These are phyloP conservation scores for Wickerhamiella bombiphila DNA, from an alignment of 805 yeast genomes.

Conservation along the genomic window DNA sequence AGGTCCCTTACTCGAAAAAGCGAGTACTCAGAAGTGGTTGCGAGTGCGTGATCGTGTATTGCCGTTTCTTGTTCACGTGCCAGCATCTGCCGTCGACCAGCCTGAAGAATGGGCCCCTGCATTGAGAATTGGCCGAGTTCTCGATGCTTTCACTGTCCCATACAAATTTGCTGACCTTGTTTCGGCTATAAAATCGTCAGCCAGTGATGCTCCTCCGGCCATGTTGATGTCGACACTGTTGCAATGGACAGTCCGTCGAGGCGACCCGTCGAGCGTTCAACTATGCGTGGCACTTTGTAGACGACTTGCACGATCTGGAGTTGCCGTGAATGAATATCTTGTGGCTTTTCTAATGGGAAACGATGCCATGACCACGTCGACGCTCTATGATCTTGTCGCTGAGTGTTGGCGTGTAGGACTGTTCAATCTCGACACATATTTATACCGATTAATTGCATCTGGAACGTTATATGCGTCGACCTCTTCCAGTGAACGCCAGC, in stretches of 20 bases:
- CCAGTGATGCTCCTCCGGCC: slow-evolving; percentile 2
- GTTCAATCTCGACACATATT: slow-evolving; percentile 48
- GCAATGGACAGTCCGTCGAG: slow-evolving; percentile 10
- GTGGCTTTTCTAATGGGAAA: slow-evolving; percentile 15
- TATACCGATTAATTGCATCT: slow-evolving; percentile 69
- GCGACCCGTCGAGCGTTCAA: slow-evolving; percentile 6
- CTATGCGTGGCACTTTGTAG: slow-evolving; percentile 12
- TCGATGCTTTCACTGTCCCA: slow-evolving; percentile 22
- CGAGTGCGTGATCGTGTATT: slow-evolving; percentile 11
- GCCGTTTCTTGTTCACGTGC: slow-evolving; percentile 12
- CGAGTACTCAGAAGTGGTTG: slow-evolving; percentile 5
- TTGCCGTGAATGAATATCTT: slow-evolving; percentile 11
- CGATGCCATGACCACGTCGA: slow-evolving; percentile 5
- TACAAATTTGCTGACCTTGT: slow-evolving; percentile 13
- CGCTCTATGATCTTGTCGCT: slow-evolving; percentile 29
- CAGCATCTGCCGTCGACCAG: slow-evolving; percentile 2
- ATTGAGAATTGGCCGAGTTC: slow-evolving; percentile 8
- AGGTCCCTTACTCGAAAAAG: neutral
- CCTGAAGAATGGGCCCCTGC: slow-evolving; percentile 10
- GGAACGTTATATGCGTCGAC: slow-evolving; percentile 48
- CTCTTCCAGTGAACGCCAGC: slow-evolving; percentile 31
- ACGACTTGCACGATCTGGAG: slow-evolving; percentile 8
- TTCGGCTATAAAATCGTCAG: slow-evolving; percentile 2
- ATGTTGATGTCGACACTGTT: slow-evolving; percentile 9
- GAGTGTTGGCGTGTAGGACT: slow-evolving; percentile 36